phyloP scores from a whole-genome alignment of 2,329 filamentous ascomycete species.

The Sporothrix protearum region DNA sequence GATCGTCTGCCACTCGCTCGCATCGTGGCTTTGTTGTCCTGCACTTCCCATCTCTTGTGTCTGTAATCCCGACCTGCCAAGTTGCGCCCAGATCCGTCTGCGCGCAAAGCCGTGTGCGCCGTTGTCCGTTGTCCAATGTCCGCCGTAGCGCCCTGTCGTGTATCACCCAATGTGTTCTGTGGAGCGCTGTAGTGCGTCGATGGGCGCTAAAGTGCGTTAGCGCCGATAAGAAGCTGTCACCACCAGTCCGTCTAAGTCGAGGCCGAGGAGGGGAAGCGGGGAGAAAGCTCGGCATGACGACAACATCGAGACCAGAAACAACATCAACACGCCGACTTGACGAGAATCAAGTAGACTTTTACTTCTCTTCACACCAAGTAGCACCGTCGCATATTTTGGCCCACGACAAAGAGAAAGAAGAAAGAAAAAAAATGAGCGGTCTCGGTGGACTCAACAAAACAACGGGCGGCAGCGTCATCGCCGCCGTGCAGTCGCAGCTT shows the following conservation, averaged over 20 bases:
- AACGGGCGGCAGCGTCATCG: constrained; percentile 18
- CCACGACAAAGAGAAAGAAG: too few relatives aligned
- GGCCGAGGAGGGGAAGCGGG: not conserved
- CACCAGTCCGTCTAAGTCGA: not conserved
- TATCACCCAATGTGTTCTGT: not conserved
- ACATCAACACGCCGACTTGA: not conserved
- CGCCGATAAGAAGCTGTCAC: constrained; percentile 19
- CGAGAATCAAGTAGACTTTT: not conserved
- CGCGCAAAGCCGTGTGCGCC: constrained; percentile 7
- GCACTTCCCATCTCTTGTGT: not conserved
- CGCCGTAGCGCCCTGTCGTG: not conserved
- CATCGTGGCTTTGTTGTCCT: not conserved
- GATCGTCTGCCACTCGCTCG: not conserved
- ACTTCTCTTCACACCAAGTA: not conserved
- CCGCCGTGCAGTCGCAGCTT: constrained; percentile 21
- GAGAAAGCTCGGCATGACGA: constrained; percentile 1
- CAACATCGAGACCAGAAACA: not conserved
- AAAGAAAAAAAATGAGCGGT: constrained; percentile 23
- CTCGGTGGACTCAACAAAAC: constrained; percentile 23
- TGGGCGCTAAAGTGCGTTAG: constrained; percentile 12
- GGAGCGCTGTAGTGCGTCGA: not conserved
- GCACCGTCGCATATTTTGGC: too few relatives aligned
- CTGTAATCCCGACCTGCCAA: not conserved
- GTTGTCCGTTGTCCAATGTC: not conserved
- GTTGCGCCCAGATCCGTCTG: constrained; percentile 1